Base-by-base conservation (phyloP, 1,284 basidiomycete species). In the Cryptococcus wingfieldii region DNA sequence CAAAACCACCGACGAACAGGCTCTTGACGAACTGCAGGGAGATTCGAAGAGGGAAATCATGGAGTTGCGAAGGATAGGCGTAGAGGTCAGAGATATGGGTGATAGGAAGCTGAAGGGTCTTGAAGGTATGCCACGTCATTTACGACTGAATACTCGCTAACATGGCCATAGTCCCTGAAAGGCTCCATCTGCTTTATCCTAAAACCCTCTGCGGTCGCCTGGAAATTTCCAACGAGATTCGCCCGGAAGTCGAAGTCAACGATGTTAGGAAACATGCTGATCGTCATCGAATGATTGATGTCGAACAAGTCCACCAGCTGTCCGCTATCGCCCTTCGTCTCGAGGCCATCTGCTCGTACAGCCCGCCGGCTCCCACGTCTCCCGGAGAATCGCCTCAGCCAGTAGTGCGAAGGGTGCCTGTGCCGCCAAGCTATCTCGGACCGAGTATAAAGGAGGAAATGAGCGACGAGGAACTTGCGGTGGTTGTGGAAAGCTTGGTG, bases 31-130 rank as follows among this genome's bases (percentile, higher is more conserved):
- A 46, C 58, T 72, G 19, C 69, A 69, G 25, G 58, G 70, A 19
- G 70, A 79, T 64, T 59, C 74, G 39, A 74, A 74, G 55, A 60
- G 70, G 34, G 74, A 77, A 53, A 64, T 76, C 27, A 69, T 73
- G 28, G 77, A 79, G 53, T 68, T 80, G 28, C 84, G 84, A 28
- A 80, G 84, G 37, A 83, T 96, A 66, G 88, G 88, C 2, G 81
- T 93, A 47, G 81, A 83, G 34, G 83, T 94, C 54, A 70, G 69
- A 56, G 82, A 84, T 38, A 83, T 96, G 27, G 96, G 96, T 23
- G 92, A 97, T 75, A 83, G 87, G 61, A 90, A 91, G 71, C 84
- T 98, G 64, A 98, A 98, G 76, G 95, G 95, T 14, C 81, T 98
- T 38, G 93, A 97, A 77, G 76, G 74, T 75, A 50, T 54, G 47